Percentiles rank a stretch among this genome's conserved stretches.
Evolutionary conservation across 306 rosid species (phyloP).

Genomic region (Nissolia schottii): DNA sequence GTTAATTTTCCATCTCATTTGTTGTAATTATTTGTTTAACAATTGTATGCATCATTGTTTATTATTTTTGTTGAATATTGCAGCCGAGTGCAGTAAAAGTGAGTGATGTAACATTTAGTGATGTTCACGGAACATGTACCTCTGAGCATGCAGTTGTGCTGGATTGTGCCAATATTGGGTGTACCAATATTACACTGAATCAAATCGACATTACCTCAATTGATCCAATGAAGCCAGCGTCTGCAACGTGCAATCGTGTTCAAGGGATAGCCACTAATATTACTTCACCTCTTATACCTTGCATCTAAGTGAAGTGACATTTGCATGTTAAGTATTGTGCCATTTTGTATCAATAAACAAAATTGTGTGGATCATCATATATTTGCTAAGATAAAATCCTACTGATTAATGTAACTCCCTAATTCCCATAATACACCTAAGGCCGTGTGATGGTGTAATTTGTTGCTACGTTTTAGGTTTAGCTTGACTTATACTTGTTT

Average conservation of each 20-base stretch:
- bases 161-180: slow-evolving; percentile 29
- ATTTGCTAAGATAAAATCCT: too few species aligned
- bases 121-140: slow-evolving; percentile 22
- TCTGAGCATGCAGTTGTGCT: slow-evolving; percentile 4
- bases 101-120: slow-evolving; percentile 26
- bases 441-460: too few species aligned
- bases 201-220: slow-evolving; percentile 17
- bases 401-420: too few species aligned
- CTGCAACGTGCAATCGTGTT: slow-evolving; percentile 20
- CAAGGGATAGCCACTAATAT: background rate
- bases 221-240: slow-evolving; percentile 15
- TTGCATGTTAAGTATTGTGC: background rate
- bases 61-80: background rate
- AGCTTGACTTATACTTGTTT: too few species aligned
- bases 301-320: background rate
- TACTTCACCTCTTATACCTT: slow-evolving; percentile 6
- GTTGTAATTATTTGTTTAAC: background rate
- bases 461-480: too few species aligned
- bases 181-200: background rate
- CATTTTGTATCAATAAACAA: too few species aligned
- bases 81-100: slow-evolving; percentile 13
- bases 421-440: too few species aligned
- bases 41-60: background rate
- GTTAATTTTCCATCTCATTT: slow-evolving; percentile 1
- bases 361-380: too few species aligned